Conservation (phyloP, 768 basidiomycete species). For the Cystobasidiopsis lactophilus region DNA sequence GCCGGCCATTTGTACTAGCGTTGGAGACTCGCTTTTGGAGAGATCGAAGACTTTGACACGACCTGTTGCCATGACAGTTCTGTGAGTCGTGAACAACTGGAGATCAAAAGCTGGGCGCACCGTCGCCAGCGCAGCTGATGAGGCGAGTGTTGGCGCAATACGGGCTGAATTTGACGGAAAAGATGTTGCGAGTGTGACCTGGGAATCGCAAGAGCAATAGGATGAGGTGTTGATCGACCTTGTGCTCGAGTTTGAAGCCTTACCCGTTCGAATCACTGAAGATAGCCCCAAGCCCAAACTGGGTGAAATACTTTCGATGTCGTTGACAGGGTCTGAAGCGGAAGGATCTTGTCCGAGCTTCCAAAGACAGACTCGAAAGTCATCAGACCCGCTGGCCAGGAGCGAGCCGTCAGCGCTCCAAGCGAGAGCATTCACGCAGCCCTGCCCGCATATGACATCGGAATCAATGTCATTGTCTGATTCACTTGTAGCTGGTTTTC, state of each 20-base stretch:
- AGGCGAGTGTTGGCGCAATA: not conserved
- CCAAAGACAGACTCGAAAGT: slow-evolving; percentile 10
- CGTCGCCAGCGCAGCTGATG: slow-evolving; percentile 14
- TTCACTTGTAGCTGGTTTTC: too few relatives aligned
- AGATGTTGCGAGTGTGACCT: slow-evolving; percentile 18
- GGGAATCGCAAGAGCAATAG: not conserved
- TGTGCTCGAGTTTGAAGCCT: too few relatives aligned
- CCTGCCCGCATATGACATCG: too few relatives aligned
- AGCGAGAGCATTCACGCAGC: slow-evolving; percentile 16
- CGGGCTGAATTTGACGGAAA: slow-evolving; percentile 16
- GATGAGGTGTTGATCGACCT: not conserved
- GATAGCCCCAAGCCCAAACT: slow-evolving; percentile 2
- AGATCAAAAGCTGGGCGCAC: too few relatives aligned
- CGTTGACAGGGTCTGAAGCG: not conserved
- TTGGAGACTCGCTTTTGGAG: not conserved
- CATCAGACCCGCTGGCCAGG: slow-evolving; percentile 8
- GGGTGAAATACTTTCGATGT: slow-evolving; percentile 2
- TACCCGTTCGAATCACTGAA: not conserved
- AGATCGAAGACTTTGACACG: slow-evolving; percentile 18
- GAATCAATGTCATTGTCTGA: too few relatives aligned
- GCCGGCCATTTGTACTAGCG: not conserved
- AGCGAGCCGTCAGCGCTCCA: slow-evolving; percentile 6
- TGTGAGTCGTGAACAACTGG: too few relatives aligned
- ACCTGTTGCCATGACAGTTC: too few relatives aligned
- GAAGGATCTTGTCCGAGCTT: slow-evolving; percentile 9